Base-by-base conservation (phyloP, 2,329 filamentous ascomycete genomes). In the Aspergillus texensis region DNA sequence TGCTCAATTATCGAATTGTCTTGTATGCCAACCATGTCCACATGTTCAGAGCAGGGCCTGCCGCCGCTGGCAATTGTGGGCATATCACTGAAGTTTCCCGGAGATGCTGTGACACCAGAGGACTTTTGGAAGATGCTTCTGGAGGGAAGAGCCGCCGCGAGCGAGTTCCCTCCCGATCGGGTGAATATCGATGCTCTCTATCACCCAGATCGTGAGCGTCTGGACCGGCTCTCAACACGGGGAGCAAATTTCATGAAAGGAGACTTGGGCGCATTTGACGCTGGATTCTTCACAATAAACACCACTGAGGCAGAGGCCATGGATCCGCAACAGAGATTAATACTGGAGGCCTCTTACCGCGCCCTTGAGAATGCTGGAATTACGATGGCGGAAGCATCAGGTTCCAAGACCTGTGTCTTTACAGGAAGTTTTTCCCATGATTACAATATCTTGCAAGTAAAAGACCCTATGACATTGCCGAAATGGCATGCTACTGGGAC, bases 391-490 rank as follows among this genome's bases (percentile, higher is more conserved):
- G 55, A 62, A 6, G 60, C 79, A 10, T 60, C 58, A 2, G 73
- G 76, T 3, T 74, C 74, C 5, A 65, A 70, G 24, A 79, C 76
- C 1, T 68, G 70, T 16, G 76, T 79, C 2, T 77, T 74, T 62
- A 69, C 74, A 6, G 77, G 75, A 10, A 58, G 68, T 0, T 74
- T 75, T 59, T 65, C 64, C 39, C 54, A 65, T 8, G 77, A 80
- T 57, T 79, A 78, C 58, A 50, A 62, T 6, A 56, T 65, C 9
- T 36, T 74, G 4, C 64, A 70, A 16, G 48, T 57, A 5, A 66
- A 66, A 21, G 74, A 77, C 10, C 53, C 64, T 5, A 54, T 67
- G 28, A 53, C 60, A 16, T 41, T 65, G 21, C 65, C 65, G 6
- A 69, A 65, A 45, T 62, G 24, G 48, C 61, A 62, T 4, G 65